These are phyloP conservation scores for Corymbia maculata DNA, from an alignment of 345 rosid genomes.

Conservation along the genomic window DNA sequence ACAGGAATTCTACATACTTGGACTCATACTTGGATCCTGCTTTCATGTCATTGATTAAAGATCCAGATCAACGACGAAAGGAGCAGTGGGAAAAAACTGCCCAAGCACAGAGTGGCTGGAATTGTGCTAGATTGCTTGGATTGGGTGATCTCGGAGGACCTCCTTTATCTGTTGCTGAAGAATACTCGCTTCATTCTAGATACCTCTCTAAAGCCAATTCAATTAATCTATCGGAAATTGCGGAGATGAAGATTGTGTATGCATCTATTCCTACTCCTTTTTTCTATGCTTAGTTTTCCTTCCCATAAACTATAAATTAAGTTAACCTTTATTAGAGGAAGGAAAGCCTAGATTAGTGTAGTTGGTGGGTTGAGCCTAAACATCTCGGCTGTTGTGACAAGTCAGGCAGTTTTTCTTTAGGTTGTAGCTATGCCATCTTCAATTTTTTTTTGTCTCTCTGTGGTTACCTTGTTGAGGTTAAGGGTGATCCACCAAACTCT, in stretches of 20 bases:
- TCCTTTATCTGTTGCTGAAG: constrained; percentile 86
- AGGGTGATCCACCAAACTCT: neutral
- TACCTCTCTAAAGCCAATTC: constrained; percentile 92
- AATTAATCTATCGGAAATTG: constrained; percentile 88
- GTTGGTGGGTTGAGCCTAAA: neutral
- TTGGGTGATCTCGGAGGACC: constrained; percentile 95
- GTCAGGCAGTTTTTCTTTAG: neutral
- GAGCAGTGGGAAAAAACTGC: constrained; percentile 99
- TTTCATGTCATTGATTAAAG: constrained; percentile 96
- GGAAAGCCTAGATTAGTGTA: neutral
- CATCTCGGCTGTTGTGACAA: neutral
- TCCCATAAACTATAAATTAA: neutral
- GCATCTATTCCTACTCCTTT: constrained; percentile 5
- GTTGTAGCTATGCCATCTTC: neutral
- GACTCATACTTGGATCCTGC: constrained; percentile 98
- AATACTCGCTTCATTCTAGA: constrained; percentile 95
- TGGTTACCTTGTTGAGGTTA: neutral
- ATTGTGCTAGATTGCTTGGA: constrained; percentile 90
- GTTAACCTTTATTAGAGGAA: neutral
- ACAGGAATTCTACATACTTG: constrained; percentile 74
- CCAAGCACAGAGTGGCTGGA: constrained; percentile 75
- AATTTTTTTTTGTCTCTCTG: neutral
- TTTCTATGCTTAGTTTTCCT: neutral
- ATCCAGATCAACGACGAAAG: constrained; percentile 88
- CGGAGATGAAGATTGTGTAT: constrained; percentile 98